phyloP scores from a whole-genome alignment of 345 rosid genomes.

The Hypericum perforatum region DNA sequence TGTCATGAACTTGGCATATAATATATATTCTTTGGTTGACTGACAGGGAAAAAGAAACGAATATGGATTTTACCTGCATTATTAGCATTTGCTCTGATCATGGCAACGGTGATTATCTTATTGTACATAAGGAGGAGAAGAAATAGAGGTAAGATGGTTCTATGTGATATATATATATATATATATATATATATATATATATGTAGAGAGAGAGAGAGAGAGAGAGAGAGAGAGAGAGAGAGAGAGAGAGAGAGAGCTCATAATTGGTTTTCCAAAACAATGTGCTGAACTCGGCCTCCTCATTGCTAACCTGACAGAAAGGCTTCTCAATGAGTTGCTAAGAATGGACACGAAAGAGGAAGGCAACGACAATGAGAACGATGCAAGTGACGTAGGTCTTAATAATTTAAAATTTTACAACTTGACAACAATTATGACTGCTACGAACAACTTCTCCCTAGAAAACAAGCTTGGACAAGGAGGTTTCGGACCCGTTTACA shows the following conservation, averaged over 20 bases:
- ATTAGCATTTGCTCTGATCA: not conserved
- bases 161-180: too few relatives aligned
- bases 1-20: too few relatives aligned
- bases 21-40: not conserved
- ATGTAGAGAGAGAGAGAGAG: too few relatives aligned
- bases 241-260: too few relatives aligned
- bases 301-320: too few relatives aligned
- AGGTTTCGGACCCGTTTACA: constrained; percentile 2
- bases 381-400: not conserved
- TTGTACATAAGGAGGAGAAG: constrained; percentile 11
- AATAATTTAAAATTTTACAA: not conserved
- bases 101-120: not conserved
- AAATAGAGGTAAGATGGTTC: not conserved
- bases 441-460: not conserved
- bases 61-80: constrained; percentile 8
- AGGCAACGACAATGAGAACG: constrained; percentile 1
- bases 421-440: not conserved
- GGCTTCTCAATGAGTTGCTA: too few relatives aligned
- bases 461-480: constrained; percentile 3
- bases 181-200: too few relatives aligned
- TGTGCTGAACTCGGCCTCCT: too few relatives aligned
- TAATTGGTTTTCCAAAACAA: too few relatives aligned
- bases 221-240: too few relatives aligned
- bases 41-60: constrained; percentile 1
- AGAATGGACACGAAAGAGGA: not conserved